A percentile compares a stretch with the other conserved stretches of the same genome.
Conservation (phyloP, 495 filamentous ascomycete genomes). For the Alectoria sarmentosa region DNA sequence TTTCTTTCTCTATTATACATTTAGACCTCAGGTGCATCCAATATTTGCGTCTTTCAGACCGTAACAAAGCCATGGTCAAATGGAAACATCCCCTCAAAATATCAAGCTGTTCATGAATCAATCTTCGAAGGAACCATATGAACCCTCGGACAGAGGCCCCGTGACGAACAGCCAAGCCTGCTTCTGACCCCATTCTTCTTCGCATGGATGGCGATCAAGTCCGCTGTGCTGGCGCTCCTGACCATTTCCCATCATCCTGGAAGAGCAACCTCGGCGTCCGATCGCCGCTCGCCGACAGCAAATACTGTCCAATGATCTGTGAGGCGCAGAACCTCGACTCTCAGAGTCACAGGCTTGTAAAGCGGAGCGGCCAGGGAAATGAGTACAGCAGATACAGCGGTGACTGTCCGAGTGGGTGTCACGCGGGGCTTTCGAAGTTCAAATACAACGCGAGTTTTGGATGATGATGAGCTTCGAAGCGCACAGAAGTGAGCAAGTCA, state of each 20-base stretch:
- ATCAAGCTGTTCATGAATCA: slow-evolving; percentile 35
- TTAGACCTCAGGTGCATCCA: neutral
- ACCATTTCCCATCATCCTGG: slow-evolving; percentile 51
- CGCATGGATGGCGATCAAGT: slow-evolving; percentile 47
- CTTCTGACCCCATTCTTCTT: slow-evolving; percentile 32
- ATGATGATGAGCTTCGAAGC: neutral
- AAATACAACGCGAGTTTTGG: neutral
- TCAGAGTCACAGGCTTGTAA: slow-evolving; percentile 30
- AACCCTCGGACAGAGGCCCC: slow-evolving; percentile 46
- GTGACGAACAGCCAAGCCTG: slow-evolving; percentile 53
- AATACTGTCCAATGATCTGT: slow-evolving; percentile 26
- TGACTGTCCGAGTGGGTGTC: neutral
- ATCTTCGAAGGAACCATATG: slow-evolving; percentile 50
- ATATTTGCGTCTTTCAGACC: neutral
- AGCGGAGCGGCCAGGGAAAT: slow-evolving; percentile 33
- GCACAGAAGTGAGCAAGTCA: too few species aligned
- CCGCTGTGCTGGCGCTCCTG: slow-evolving; percentile 44
- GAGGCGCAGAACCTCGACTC: slow-evolving; percentile 31
- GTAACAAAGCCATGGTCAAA: neutral
- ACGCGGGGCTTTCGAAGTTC: neutral
- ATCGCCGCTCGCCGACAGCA: slow-evolving; percentile 26
- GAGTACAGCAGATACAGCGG: slow-evolving; percentile 21
- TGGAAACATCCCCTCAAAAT: neutral
- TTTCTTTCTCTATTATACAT: too few species aligned
- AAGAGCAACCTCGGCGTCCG: slow-evolving; percentile 44